Evolutionary conservation across 176 grass and related monocot genomes (phyloP).

Genomic region (Pontederia paniculata): DNA sequence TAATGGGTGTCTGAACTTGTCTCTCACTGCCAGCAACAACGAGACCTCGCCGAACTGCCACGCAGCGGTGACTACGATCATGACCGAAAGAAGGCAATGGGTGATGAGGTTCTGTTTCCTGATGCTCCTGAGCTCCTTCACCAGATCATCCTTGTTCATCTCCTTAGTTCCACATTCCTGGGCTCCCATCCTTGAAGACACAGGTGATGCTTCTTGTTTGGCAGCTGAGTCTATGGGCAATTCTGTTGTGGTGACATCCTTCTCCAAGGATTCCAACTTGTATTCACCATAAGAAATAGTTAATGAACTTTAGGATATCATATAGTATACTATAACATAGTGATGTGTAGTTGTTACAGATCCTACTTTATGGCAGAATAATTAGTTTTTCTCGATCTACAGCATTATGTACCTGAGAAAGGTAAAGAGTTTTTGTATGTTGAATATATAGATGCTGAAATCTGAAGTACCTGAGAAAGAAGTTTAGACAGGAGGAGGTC

Average conservation of each 20-base stretch:
- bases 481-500: conserved; percentile 4
- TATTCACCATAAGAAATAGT: not conserved
- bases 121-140: conserved; percentile 19
- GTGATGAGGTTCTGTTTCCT: conserved; percentile 34
- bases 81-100: conserved; percentile 25
- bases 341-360: too few relatives aligned
- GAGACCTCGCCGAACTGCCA: conserved; percentile 36
- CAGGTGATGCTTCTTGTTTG: not conserved
- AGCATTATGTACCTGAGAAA: too few relatives aligned
- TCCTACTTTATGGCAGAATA: too few relatives aligned
- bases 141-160: conserved; percentile 15
- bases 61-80: conserved; percentile 17
- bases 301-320: not conserved
- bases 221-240: not conserved
- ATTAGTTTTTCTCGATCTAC: too few relatives aligned
- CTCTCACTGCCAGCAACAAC: conserved; percentile 7
- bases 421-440: too few relatives aligned
- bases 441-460: too few relatives aligned
- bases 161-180: conserved; percentile 1
- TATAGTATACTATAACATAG: not conserved
- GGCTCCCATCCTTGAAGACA: not conserved
- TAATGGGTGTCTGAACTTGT: conserved; percentile 23
- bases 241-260: not conserved
- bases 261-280: conserved; percentile 5
- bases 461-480: conserved; percentile 1